Evolutionary conservation across 371 early-diverging fungal species (phyloP).

Genomic region (Mucor circinelloides): DNA sequence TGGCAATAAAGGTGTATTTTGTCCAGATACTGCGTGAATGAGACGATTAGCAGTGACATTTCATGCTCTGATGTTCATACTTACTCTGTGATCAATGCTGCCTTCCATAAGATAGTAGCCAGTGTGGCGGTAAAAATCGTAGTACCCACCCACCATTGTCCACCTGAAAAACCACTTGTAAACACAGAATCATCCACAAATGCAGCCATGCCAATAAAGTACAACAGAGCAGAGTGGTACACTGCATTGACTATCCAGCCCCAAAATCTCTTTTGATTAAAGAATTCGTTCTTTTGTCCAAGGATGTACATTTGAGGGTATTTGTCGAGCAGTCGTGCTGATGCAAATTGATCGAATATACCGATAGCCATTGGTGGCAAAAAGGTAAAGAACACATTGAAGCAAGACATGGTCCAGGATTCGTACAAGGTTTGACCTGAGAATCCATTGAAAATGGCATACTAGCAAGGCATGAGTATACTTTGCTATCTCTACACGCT

Average conservation of each 20-base stretch:
- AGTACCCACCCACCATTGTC: constrained; percentile 81
- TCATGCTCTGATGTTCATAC: background rate
- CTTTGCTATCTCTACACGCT: background rate
- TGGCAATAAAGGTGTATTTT: constrained; percentile 79
- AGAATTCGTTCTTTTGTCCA: constrained; percentile 89
- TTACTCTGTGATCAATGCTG: constrained; percentile 81
- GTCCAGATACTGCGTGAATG: constrained; percentile 69
- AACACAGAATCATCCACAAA: constrained; percentile 65
- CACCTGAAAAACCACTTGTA: constrained; percentile 63
- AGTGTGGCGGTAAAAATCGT: constrained; percentile 79
- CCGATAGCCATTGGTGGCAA: constrained; percentile 91
- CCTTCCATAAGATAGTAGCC: constrained; percentile 81
- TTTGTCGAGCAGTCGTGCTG: constrained; percentile 89
- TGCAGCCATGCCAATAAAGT: constrained; percentile 61
- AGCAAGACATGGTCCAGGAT: constrained; percentile 90
- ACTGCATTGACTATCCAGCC: constrained; percentile 94
- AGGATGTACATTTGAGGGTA: constrained; percentile 96
- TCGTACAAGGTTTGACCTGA: constrained; percentile 93
- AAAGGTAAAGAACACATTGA: constrained; percentile 89
- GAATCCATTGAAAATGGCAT: constrained; percentile 86
- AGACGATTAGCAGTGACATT: background rate
- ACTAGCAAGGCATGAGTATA: constrained; percentile 35
- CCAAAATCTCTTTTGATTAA: constrained; percentile 93
- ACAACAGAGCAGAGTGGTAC: constrained; percentile 80
- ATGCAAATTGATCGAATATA: constrained; percentile 91